Base-by-base conservation (phyloP, 176 grass and related monocot species). In the Lolium multiflorum region DNA sequence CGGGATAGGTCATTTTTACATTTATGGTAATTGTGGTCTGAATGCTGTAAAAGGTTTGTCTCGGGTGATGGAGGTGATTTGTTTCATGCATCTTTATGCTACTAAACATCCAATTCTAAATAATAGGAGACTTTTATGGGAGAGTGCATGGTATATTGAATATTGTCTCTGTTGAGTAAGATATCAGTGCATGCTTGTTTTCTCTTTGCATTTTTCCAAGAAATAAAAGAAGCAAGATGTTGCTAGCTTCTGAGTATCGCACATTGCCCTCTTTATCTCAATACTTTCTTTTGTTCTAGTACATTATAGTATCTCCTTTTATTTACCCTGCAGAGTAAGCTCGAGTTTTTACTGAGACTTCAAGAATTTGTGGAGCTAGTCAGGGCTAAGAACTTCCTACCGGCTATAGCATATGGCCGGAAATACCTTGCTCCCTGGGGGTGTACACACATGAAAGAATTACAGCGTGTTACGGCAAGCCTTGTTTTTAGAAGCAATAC, bases 361-460 rank as follows among this genome's bases (percentile, higher is more conserved):
- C 97, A 99, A 79, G 97, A 99, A 68, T 99, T 99, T 81, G 93
- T 99, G 82, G 97, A 99, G 71, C 89, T 99, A 55, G 88, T 94
- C 68, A 94, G 91, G 93, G 87, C 82, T 54, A 91, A 90, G 65
- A 89, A 97, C 80, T 91, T 63, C 61, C 86, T 94, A 71, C 87
- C 84, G 71, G 97, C 94, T 67, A 94, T 99, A 84, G 63, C 76
- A 43, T 97, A 99, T 91, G 97, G 94, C 70, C 90, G 90, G 63
- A 99, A 94, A 84, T 93, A 94, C 89, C 94, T 99, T 88, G 94
- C 97, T 82, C 90, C 97, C 24, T 99, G 94, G 94, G 97, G 90
- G 46, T 31, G 83, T 67, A 76, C 83, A 43, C 82, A 99, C 85
- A 97, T 92, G 82, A 92, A 94, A 89, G 97, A 99, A 91, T 76